These are phyloP conservation scores for Plantago major DNA, from an alignment of 257 asterid genomes.

Conservation along the genomic window DNA sequence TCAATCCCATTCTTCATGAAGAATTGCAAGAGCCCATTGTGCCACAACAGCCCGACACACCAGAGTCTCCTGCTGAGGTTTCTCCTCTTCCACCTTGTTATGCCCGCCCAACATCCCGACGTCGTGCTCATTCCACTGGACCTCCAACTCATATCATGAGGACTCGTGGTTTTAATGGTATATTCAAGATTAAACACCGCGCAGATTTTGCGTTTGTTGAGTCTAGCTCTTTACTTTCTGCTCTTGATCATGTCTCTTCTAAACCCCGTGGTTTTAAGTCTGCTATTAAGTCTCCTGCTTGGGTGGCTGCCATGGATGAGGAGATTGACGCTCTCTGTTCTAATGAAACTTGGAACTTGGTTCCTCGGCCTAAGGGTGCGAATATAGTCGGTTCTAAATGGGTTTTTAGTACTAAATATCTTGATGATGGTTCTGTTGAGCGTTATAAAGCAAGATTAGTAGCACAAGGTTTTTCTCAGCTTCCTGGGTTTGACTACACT, in stretches of 20 bases:
- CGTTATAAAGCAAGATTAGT: not conserved
- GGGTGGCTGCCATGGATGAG: not conserved
- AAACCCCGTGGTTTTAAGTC: not conserved
- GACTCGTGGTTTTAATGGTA: too few relatives aligned
- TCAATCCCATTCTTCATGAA: too few relatives aligned
- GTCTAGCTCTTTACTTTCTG: too few relatives aligned
- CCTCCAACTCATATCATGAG: too few relatives aligned
- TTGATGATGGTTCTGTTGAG: not conserved
- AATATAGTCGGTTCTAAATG: not conserved
- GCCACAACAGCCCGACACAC: too few relatives aligned
- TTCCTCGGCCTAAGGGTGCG: not conserved
- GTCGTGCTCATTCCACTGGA: too few relatives aligned
- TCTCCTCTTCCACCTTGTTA: too few relatives aligned
- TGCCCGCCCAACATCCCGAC: too few relatives aligned
- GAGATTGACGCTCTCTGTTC: not conserved
- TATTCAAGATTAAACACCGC: too few relatives aligned
- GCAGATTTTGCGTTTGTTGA: too few relatives aligned
- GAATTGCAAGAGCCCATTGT: too few relatives aligned
- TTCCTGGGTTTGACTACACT: not conserved
- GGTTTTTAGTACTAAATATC: not conserved
- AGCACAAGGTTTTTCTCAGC: not conserved
- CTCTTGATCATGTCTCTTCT: not conserved
- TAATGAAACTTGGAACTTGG: not conserved
- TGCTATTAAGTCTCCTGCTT: not conserved
- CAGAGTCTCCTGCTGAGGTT: too few relatives aligned